These are phyloP conservation scores for Leccinum truebloodii DNA, from an alignment of 768 basidiomycete species.

Conservation along the genomic window DNA sequence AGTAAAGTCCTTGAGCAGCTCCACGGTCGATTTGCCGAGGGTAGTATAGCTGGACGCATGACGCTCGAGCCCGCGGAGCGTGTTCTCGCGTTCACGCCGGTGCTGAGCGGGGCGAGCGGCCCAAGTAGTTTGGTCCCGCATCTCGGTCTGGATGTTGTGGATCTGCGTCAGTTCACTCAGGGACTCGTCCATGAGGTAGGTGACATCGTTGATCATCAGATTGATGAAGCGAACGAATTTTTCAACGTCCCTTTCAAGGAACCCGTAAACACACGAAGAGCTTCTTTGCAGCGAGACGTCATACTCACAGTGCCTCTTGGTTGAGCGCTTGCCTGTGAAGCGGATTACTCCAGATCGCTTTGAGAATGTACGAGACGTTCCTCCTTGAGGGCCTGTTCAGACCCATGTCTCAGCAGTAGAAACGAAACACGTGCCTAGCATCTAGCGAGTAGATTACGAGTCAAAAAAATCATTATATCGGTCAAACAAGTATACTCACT, in stretches of 20 bases:
- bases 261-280: slow-evolving; percentile 4
- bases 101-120: slow-evolving; percentile 62
- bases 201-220: slow-evolving; percentile 98
- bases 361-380: slow-evolving; percentile 85
- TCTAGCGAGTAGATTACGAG: slow-evolving; percentile 36
- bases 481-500: slow-evolving; percentile 50
- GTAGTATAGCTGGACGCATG: slow-evolving; percentile 86
- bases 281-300: neutral
- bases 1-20: slow-evolving; percentile 88
- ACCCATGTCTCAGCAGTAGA: neutral
- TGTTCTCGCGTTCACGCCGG: slow-evolving; percentile 80
- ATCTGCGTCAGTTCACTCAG: slow-evolving; percentile 88
- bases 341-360: slow-evolving; percentile 90
- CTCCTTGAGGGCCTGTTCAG: slow-evolving; percentile 51
- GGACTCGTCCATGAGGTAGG: slow-evolving; percentile 97
- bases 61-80: slow-evolving; percentile 77
- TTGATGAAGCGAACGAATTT: slow-evolving; percentile 96
- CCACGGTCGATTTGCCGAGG: slow-evolving; percentile 86
- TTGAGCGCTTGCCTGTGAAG: slow-evolving; percentile 85
- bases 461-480: slow-evolving; percentile 7
- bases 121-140: slow-evolving; percentile 77
- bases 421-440: slow-evolving; percentile 45
- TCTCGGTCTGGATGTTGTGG: slow-evolving; percentile 80
- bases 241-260: slow-evolving; percentile 67
- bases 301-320: slow-evolving; percentile 68